Percentiles rank a stretch among this genome's conserved stretches.
Evolutionary conservation across 495 filamentous ascomycete species (phyloP).

Genomic region (Emericellopsis terricola): DNA sequence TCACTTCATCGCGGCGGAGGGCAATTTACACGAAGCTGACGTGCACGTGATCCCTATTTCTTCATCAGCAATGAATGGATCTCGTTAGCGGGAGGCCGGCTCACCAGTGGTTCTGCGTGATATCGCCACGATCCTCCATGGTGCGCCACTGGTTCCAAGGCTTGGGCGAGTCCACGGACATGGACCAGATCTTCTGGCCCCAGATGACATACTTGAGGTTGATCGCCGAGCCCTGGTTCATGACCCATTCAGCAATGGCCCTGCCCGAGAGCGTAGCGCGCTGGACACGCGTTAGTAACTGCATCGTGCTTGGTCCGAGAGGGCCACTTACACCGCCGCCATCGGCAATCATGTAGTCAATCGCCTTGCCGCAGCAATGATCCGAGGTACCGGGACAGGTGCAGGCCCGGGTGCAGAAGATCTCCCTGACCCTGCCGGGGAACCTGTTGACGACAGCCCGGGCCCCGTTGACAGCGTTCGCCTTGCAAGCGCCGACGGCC

Average conservation of each 20-base stretch:
- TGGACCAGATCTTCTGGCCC: constrained; percentile 28
- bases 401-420: constrained; percentile 16
- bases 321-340: constrained; percentile 14
- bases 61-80: not conserved
- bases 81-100: too few species aligned
- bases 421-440: constrained; percentile 17
- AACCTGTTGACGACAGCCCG: constrained; percentile 15
- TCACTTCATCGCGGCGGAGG: too few species aligned
- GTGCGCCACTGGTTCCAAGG: constrained; percentile 18
- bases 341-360: constrained; percentile 25
- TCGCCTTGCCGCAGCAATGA: constrained; percentile 23
- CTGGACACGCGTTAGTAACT: not conserved
- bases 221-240: constrained; percentile 19
- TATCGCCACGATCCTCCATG: constrained; percentile 21
- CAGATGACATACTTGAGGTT: constrained; percentile 29
- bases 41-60: constrained; percentile 9
- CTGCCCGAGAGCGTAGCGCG: constrained; percentile 12
- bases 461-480: constrained; percentile 14
- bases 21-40: constrained; percentile 9
- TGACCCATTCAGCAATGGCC: constrained; percentile 26
- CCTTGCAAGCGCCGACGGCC: constrained; percentile 16
- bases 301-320: too few species aligned
- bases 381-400: constrained; percentile 13
- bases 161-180: constrained; percentile 11
- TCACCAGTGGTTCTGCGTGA: constrained; percentile 23